Base-by-base conservation (phyloP, 139 green algal genomes). In the Asterochloris erici region DNA sequence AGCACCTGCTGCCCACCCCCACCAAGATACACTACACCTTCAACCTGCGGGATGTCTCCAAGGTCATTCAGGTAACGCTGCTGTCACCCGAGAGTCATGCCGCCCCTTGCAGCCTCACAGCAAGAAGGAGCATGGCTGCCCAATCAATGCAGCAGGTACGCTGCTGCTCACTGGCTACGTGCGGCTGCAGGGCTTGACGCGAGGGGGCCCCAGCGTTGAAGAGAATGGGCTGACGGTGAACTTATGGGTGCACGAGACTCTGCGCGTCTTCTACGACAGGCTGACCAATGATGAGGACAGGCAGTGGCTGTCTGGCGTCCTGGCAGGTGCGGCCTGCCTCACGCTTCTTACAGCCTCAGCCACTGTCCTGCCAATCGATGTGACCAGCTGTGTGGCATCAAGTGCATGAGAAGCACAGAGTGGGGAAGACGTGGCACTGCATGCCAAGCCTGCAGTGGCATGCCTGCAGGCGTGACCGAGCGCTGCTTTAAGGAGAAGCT, bases 1-100 rank as follows among this genome's bases (percentile, higher is more conserved):
- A 77, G 16, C 89, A 91, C 83, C 90, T 96, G 82, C 89, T 96
- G 76, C 93, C 93, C 10, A 97, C 94, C 11, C 94, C 94, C 23
- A 86, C 90, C 73, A 94, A 95, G 88, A 91, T 75, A 29, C 93
- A 97, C 90, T 97, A 96, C 90, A 94, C 91, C 68, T 97, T 97
- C 90, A 97, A 95, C 88, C 87, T 95, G 79, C 89, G 92, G 63
- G 91, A 97, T 87, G 85, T 95, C 69, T 92, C 88, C 83, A 95
- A 95, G 85, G 90, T 96, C 81, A 94, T 98, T 83, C 94, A 96
- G 82, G 84, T 89, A 63, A 81, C 85, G 26, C 79, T 68, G 27
- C 38, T 54, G 38, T 54, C 38, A 2, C 38, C 38, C 6, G 38
- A 54, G 38, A 54, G 38, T 54, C 38, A 54, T 2, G 38, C 38